Percentiles rank a stretch among this genome's conserved stretches.
Evolutionary conservation across 352 stramenopile genomes (phyloP).

Genomic region (Thalassiosira pacifica): DNA sequence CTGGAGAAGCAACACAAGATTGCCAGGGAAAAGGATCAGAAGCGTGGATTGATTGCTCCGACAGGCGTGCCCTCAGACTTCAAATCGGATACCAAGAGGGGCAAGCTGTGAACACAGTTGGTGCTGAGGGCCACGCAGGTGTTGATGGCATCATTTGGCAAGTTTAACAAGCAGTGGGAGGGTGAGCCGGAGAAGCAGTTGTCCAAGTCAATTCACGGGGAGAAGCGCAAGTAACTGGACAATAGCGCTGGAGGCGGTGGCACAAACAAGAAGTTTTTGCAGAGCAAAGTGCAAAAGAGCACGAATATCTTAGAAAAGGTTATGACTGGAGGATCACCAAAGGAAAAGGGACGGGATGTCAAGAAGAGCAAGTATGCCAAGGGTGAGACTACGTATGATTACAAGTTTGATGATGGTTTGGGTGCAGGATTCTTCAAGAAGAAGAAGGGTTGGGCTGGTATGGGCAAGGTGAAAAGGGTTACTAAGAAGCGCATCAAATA

Average conservation of each 20-base stretch:
- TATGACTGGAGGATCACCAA: constrained; percentile 73
- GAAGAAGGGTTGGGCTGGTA: constrained; percentile 85
- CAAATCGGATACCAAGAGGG: constrained; percentile 86
- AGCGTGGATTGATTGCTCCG: constrained; percentile 71
- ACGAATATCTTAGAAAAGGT: constrained; percentile 82
- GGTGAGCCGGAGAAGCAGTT: constrained; percentile 90
- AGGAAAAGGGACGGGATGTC: constrained; percentile 75
- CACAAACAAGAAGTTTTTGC: constrained; percentile 65
- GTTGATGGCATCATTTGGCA: constrained; percentile 93
- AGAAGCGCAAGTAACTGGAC: constrained; percentile 81
- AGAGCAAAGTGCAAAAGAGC: constrained; percentile 66
- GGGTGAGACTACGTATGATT: constrained; percentile 86
- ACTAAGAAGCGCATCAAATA: constrained; percentile 85
- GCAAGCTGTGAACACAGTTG: constrained; percentile 90
- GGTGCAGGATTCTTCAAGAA: constrained; percentile 79
- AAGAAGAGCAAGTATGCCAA: constrained; percentile 77
- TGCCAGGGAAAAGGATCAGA: constrained; percentile 58
- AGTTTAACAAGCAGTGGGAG: constrained; percentile 94
- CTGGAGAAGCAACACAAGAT: constrained; percentile 43
- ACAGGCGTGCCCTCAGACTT: constrained; percentile 92
- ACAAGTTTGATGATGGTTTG: constrained; percentile 85
- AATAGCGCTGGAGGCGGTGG: constrained; percentile 40
- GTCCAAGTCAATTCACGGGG: constrained; percentile 78
- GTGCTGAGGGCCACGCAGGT: constrained; percentile 92
- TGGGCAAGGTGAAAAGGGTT: constrained; percentile 86